Evolutionary conservation across 495 filamentous ascomycete genomes (phyloP).

Genomic region (Xylaria grammica): DNA sequence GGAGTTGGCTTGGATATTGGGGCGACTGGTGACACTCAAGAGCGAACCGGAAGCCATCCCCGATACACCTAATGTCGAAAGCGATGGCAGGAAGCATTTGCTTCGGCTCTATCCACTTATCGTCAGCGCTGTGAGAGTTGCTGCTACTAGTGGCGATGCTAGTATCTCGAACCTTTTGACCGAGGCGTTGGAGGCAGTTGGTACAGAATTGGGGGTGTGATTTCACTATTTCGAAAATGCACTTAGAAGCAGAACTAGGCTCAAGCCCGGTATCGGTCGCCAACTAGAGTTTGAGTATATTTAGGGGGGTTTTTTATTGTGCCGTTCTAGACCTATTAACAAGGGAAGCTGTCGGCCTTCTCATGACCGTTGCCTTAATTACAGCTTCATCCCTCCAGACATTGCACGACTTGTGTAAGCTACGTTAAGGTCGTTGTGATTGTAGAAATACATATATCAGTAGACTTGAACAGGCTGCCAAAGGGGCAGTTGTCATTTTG

Average conservation of each 20-base stretch:
- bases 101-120: conserved; percentile 83
- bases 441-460: conserved; percentile 15
- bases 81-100: conserved; percentile 69
- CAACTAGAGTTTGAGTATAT: not conserved
- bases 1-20: conserved; percentile 75
- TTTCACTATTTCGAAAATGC: not conserved
- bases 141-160: conserved; percentile 65
- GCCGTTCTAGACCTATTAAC: not conserved
- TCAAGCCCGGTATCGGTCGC: not conserved
- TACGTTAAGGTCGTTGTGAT: not conserved
- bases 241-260: too few relatives aligned
- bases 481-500: not conserved
- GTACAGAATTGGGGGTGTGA: conserved; percentile 66
- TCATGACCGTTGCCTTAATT: not conserved
- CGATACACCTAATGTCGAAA: conserved; percentile 61
- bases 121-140: conserved; percentile 69
- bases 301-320: conserved; percentile 4
- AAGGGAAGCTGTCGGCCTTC: not conserved
- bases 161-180: conserved; percentile 63
- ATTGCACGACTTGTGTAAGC: conserved; percentile 9
- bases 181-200: conserved; percentile 68
- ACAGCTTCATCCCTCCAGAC: not conserved
- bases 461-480: not conserved
- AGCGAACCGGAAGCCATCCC: conserved; percentile 76
- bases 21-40: conserved; percentile 64